phyloP scores from a whole-genome alignment of 257 asterid species.

The Jasminum sambac region DNA sequence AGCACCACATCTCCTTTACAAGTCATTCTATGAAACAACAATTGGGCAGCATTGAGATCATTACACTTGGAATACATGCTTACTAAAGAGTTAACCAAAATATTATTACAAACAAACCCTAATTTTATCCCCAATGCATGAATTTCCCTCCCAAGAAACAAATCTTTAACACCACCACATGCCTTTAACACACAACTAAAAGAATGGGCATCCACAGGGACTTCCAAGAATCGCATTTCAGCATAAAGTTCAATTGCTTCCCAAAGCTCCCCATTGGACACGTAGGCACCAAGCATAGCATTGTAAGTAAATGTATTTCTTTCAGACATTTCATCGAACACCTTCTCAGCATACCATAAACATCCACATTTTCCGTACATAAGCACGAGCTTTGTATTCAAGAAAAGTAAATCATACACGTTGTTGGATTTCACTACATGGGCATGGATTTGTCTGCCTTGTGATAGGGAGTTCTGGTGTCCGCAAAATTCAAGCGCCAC shows the following conservation, averaged over 20 bases:
- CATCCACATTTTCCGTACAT: constrained; percentile 73
- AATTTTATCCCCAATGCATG: constrained; percentile 56
- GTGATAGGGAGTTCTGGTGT: constrained; percentile 29
- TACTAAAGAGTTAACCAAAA: constrained; percentile 62
- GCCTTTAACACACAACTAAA: constrained; percentile 62
- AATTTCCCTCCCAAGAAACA: constrained; percentile 53
- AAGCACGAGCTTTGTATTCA: constrained; percentile 61
- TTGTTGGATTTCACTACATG: constrained; percentile 41
- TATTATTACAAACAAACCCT: constrained; percentile 44
- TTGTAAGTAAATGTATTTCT: constrained; percentile 70
- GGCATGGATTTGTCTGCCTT: constrained; percentile 69
- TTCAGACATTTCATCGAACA: constrained; percentile 71
- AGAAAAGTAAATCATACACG: constrained; percentile 43
- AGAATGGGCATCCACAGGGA: constrained; percentile 56
- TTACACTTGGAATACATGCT: constrained; percentile 57
- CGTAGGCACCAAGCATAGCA: constrained; percentile 79
- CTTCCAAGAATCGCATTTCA: constrained; percentile 48
- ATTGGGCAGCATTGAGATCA: constrained; percentile 41
- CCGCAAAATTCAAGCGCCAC: constrained; percentile 58
- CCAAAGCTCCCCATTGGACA: constrained; percentile 39
- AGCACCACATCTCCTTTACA: constrained; percentile 56
- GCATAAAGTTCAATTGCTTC: constrained; percentile 54
- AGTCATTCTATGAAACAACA: constrained; percentile 46
- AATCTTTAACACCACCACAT: constrained; percentile 41
- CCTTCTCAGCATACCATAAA: constrained; percentile 42